Evolutionary conservation across 768 basidiomycete species (phyloP).

Genomic region (Tricholoma bakamatsutake): DNA sequence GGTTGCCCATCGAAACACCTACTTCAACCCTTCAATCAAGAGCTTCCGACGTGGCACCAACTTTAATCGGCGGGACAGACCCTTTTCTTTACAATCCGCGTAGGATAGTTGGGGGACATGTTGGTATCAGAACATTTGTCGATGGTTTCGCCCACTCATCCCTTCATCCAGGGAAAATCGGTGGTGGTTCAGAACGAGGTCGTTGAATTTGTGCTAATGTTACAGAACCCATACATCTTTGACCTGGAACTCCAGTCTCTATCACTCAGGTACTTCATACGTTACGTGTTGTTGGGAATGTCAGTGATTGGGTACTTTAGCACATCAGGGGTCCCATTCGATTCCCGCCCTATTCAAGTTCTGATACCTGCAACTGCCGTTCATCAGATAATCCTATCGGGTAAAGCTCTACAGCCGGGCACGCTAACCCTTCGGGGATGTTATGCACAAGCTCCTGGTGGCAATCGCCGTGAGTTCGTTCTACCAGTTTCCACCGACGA

Average conservation of each 20-base stretch:
- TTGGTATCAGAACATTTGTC: slow-evolving; percentile 23
- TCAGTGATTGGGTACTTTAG: slow-evolving; percentile 32
- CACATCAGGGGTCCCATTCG: slow-evolving; percentile 75
- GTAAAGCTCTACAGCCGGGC: slow-evolving; percentile 61
- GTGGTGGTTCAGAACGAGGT: slow-evolving; percentile 78
- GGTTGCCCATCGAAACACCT: slow-evolving; percentile 71
- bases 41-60: slow-evolving; percentile 34
- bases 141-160: background rate
- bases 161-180: slow-evolving; percentile 40
- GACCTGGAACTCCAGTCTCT: slow-evolving; percentile 84
- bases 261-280: slow-evolving; percentile 58
- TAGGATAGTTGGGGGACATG: slow-evolving; percentile 51
- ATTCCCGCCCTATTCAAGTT: slow-evolving; percentile 56
- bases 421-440: slow-evolving; percentile 72
- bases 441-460: slow-evolving; percentile 68
- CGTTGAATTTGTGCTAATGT: slow-evolving; percentile 73
- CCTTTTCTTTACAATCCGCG: slow-evolving; percentile 94
- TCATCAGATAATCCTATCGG: slow-evolving; percentile 68
- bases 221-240: slow-evolving; percentile 92
- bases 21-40: slow-evolving; percentile 44
- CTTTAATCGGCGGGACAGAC: slow-evolving; percentile 57
- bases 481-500: slow-evolving; percentile 68
- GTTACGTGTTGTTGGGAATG: slow-evolving; percentile 5
- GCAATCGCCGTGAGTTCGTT: slow-evolving; percentile 63
- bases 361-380: slow-evolving; percentile 69